Conservation (phyloP, 208 protist genomes). For the Crithidia mellificae region DNA sequence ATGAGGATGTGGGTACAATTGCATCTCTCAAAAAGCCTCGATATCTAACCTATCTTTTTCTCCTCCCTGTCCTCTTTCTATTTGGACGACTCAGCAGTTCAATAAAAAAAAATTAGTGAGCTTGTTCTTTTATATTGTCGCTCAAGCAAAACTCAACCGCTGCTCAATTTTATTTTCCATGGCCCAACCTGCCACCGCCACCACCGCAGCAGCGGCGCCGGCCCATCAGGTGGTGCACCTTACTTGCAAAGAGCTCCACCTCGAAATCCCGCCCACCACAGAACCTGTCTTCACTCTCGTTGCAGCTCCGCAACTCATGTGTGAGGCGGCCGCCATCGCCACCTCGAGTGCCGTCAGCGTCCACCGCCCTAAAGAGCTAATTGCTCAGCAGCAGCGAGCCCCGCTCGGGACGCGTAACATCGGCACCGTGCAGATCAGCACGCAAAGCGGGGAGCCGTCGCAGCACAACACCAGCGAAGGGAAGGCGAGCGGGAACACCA, state of each 20-base stretch:
- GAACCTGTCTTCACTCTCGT: conserved; percentile 17
- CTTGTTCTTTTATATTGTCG: too few species aligned
- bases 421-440: conserved; percentile 11
- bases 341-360: conserved; percentile 1
- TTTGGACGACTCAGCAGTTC: too few species aligned
- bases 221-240: conserved; percentile 9
- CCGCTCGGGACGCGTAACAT: conserved; percentile 12
- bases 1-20: too few species aligned
- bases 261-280: not conserved
- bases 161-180: too few species aligned
- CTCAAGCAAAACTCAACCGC: too few species aligned
- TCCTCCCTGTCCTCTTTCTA: too few species aligned
- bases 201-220: not conserved
- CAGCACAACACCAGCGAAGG: not conserved
- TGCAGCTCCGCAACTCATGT: not conserved
- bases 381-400: conserved; percentile 13
- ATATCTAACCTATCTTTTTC: too few species aligned
- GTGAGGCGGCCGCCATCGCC: conserved; percentile 6
- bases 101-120: too few species aligned
- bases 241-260: conserved; percentile 7
- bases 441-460: too few species aligned
- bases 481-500: not conserved
- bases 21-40: too few species aligned
- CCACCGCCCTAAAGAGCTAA: not conserved
- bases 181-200: too few species aligned